Percentiles rank a stretch among this genome's conserved stretches.
These are phyloP conservation scores for Blastobotrys terrestris DNA, from an alignment of 805 yeast genomes.

Conservation along the genomic window DNA sequence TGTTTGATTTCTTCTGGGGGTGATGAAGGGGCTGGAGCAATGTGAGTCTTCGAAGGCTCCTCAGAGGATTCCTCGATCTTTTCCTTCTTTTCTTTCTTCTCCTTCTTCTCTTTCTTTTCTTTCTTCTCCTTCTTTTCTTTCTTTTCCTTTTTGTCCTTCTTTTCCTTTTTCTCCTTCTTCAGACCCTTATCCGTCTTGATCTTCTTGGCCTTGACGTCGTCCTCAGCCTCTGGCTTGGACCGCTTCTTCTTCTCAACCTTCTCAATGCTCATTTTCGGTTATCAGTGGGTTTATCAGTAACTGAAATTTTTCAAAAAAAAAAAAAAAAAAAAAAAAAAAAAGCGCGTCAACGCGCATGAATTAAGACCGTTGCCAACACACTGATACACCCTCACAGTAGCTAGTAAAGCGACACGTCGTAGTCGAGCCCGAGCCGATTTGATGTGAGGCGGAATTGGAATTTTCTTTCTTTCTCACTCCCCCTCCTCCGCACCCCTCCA, in stretches of 20 bases:
- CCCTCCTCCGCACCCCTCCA: too few species aligned
- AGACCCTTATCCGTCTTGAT: constrained; percentile 8
- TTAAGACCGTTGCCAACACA: too few species aligned
- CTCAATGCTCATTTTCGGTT: constrained; percentile 1
- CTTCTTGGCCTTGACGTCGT: constrained; percentile 13
- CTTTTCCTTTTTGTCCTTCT: constrained; percentile 24
- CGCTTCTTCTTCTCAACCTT: constrained; percentile 3
- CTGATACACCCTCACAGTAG: too few species aligned
- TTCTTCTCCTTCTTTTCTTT: constrained; percentile 26
- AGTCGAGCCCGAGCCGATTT: too few species aligned
- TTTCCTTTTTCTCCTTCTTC: constrained; percentile 18
- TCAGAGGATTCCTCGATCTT: constrained; percentile 15
- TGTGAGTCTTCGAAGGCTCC: too few species aligned
- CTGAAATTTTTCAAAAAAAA: background rate
- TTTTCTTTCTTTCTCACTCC: too few species aligned
- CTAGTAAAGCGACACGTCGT: too few species aligned
- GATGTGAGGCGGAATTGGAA: too few species aligned
- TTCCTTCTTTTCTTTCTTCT: constrained; percentile 35
- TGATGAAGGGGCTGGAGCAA: constrained; percentile 25
- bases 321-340: constrained; percentile 3
- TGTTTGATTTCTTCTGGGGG: constrained; percentile 52
- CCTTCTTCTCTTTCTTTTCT: constrained; percentile 34
- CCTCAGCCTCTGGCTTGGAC: constrained; percentile 1
- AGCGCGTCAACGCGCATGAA: background rate
- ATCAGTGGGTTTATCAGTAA: background rate